phyloP scores from a whole-genome alignment of 352 stramenopile genomes.

The Pythium pyrilobum region DNA sequence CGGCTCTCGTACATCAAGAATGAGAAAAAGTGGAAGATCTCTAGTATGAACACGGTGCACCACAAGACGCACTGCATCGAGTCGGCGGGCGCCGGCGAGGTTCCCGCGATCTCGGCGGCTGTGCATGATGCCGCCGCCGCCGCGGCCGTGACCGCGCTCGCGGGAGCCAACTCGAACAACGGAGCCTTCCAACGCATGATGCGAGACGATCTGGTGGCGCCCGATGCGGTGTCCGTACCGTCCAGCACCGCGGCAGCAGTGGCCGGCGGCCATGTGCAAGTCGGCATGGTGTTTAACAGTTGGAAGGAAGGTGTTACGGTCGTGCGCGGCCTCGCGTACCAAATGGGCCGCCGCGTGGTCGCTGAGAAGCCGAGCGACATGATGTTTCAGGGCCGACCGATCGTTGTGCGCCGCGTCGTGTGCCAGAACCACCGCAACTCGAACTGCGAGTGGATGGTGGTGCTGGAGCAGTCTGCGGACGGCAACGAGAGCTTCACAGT shows the following conservation, averaged over 20 bases:
- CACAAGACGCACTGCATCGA: slow-evolving; percentile 56
- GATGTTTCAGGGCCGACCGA: slow-evolving; percentile 32
- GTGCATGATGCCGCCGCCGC: slow-evolving; percentile 5
- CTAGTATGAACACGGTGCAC: slow-evolving; percentile 59
- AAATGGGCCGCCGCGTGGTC: slow-evolving; percentile 52
- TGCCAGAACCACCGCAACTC: slow-evolving; percentile 77
- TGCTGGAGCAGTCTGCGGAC: slow-evolving; percentile 42
- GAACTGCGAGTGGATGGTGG: slow-evolving; percentile 59
- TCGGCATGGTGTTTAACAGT: slow-evolving; percentile 36
- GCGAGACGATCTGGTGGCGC: slow-evolving; percentile 1
- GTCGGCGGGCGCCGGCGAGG: neutral
- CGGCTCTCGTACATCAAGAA: slow-evolving; percentile 53
- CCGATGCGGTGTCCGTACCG: neutral
- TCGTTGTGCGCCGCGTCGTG: slow-evolving; percentile 46
- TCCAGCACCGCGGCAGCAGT: neutral
- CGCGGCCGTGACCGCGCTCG: neutral
- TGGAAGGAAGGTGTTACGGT: slow-evolving; percentile 60
- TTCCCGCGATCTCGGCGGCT: neutral
- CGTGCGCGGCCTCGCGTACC: slow-evolving; percentile 42
- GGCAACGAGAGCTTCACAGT: slow-evolving; percentile 43
- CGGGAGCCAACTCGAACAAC: neutral
- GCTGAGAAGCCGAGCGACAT: slow-evolving; percentile 45
- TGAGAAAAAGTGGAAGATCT: slow-evolving; percentile 71
- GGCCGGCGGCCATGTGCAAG: slow-evolving; percentile 31
- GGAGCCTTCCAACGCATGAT: slow-evolving; percentile 32